These are phyloP conservation scores for Penicillium paxilli DNA, from an alignment of 495 filamentous ascomycete species.

Conservation along the genomic window DNA sequence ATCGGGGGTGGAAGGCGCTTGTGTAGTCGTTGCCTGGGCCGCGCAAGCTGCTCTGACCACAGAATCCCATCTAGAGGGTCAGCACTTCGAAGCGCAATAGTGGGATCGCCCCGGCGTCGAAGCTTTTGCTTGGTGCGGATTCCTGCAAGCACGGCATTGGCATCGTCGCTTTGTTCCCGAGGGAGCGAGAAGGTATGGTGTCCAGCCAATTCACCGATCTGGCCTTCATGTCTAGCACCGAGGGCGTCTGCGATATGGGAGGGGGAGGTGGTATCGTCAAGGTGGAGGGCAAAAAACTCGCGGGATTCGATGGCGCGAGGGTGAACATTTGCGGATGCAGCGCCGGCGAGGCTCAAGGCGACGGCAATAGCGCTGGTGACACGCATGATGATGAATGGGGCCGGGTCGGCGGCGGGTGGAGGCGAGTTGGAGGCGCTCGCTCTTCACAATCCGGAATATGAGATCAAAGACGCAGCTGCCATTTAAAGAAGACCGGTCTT, in stretches of 20 bases:
- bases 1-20: constrained; percentile 67
- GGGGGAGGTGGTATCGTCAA: constrained; percentile 65
- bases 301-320: constrained; percentile 65
- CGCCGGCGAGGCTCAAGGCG: constrained; percentile 34
- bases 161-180: constrained; percentile 48
- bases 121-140: constrained; percentile 52
- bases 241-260: constrained; percentile 69
- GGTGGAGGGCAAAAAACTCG: constrained; percentile 90
- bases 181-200: constrained; percentile 84
- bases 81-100: constrained; percentile 42
- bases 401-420: constrained; percentile 7
- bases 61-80: constrained; percentile 71
- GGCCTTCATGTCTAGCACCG: constrained; percentile 80
- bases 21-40: constrained; percentile 64
- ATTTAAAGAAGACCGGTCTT: constrained; percentile 23
- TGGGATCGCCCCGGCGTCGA: constrained; percentile 52
- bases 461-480: constrained; percentile 17
- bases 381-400: constrained; percentile 32
- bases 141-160: constrained; percentile 63
- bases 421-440: constrained; percentile 11
- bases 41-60: constrained; percentile 78
- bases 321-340: constrained; percentile 44
- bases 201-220: constrained; percentile 73
- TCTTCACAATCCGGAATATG: constrained; percentile 8
- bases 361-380: constrained; percentile 39